phyloP scores from a whole-genome alignment of 352 stramenopile genomes.

The Globisporangium ultimum region DNA sequence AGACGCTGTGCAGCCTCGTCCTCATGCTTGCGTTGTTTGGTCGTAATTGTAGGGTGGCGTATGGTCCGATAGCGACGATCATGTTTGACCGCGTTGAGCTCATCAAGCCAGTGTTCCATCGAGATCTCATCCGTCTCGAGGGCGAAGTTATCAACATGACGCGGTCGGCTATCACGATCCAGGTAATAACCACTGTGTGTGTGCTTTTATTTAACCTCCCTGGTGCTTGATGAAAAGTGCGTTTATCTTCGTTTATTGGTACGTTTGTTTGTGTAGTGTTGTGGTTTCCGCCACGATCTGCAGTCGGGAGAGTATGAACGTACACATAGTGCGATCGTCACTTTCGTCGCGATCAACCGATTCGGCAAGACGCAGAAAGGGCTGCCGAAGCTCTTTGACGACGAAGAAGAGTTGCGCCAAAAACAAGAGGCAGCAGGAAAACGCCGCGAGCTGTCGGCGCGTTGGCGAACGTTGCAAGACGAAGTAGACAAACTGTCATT shows the following conservation, averaged over 20 bases:
- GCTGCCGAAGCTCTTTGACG: constrained; percentile 36
- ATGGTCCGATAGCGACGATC: constrained; percentile 42
- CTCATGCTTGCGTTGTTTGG: not conserved
- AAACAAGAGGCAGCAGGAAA: constrained; percentile 27
- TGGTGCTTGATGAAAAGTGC: too few relatives aligned
- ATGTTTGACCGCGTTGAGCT: constrained; percentile 51
- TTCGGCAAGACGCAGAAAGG: constrained; percentile 31
- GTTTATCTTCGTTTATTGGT: too few relatives aligned
- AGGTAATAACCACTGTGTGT: constrained; percentile 15
- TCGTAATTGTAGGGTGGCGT: constrained; percentile 17
- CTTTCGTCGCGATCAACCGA: constrained; percentile 49
- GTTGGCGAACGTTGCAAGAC: constrained; percentile 36
- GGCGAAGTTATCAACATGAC: constrained; percentile 36
- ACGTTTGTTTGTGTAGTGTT: constrained; percentile 12
- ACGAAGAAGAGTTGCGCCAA: constrained; percentile 27
- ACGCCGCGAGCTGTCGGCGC: constrained; percentile 23
- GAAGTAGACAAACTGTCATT: constrained; percentile 35
- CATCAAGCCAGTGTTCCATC: constrained; percentile 53
- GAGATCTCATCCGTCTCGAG: constrained; percentile 45
- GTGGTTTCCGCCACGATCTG: constrained; percentile 39
- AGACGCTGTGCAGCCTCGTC: too few relatives aligned
- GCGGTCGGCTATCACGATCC: constrained; percentile 45
- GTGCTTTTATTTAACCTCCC: too few relatives aligned
- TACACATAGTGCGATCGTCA: constrained; percentile 50
- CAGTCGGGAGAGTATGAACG: constrained; percentile 31